Base-by-base conservation (phyloP, 129 eudicot genomes). In the Scalesia atractyloides region DNA sequence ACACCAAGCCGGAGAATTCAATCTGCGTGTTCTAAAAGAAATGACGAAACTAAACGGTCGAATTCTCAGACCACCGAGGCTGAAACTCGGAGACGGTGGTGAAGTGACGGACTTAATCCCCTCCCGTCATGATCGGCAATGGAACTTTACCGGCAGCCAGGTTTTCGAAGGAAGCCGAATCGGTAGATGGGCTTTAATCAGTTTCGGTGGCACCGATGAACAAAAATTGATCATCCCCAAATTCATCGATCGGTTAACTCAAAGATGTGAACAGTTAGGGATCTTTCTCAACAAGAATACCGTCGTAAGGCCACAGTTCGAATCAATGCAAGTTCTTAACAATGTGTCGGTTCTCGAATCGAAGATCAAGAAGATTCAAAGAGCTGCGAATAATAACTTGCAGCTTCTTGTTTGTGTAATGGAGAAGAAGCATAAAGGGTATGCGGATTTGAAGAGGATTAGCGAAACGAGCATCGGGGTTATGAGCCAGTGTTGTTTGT, bases 381-480 rank as follows among this genome's bases (percentile, higher is more conserved):
- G 65, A 30, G 82, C 93, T 19, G 87, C 98, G 19, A 77, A 76
- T 19, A 74, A 82, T 70, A 88, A 83, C 51, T 80, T 94, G 53
- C 97, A 94, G 36, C 96, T 94, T 15, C 88, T 94, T 34, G 77
- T 94, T n/a, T 90, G 97, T 70, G 76, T 94, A 2, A 90, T 94
- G 99, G 99, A 94, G 84, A 94, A 82, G 78, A 90, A 84, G 37
- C 99, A 94, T 83, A 90, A 87, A 78, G 99, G 99, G 41, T 94
- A 94, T 54, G 99, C 82, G 3, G 96, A 95, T 81, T 82, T 95
- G 81, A 95, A 95, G 84, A 73, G 99, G 53, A 86, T 95, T 18
- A 82, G 95, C 1, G 99, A 95, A 65, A 95, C 99, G 1, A 67
- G 84, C 11, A 82, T 95, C 47, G 99, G 99, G 50, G 85, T 95